These are phyloP conservation scores for Aspergillus intermedius DNA, from an alignment of 2,329 filamentous ascomycete genomes.

Conservation along the genomic window DNA sequence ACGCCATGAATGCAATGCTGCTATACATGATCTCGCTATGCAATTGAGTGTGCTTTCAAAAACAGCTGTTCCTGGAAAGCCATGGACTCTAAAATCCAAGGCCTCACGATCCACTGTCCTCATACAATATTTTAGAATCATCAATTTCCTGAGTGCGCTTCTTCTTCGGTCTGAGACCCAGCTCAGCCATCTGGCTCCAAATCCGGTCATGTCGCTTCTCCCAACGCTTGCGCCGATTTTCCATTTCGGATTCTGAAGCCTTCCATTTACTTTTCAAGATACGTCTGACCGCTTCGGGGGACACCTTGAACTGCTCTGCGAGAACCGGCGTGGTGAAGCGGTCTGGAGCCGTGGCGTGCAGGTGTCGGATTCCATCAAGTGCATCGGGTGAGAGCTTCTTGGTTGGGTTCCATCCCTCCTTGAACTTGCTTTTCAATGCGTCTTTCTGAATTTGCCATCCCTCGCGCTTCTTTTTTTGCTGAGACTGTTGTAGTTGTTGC, in stretches of 20 bases:
- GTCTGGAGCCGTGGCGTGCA: slow-evolving; percentile 70
- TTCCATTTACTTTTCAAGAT: slow-evolving; percentile 61
- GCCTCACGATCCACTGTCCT: slow-evolving; percentile 5
- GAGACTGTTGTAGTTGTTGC: background rate
- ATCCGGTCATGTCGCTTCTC: slow-evolving; percentile 40
- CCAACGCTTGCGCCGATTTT: slow-evolving; percentile 38
- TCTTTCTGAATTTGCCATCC: slow-evolving; percentile 71
- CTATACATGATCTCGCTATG: background rate
- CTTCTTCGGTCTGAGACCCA: slow-evolving; percentile 53
- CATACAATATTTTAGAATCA: slow-evolving; percentile 23
- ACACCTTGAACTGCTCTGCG: slow-evolving; percentile 74
- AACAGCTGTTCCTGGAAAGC: background rate
- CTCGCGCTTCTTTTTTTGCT: slow-evolving; percentile 35
- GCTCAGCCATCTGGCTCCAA: slow-evolving; percentile 40
- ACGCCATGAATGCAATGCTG: background rate
- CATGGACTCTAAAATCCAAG: background rate
- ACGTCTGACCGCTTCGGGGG: slow-evolving; percentile 75
- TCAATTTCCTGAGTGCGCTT: slow-evolving; percentile 25
- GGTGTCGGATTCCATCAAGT: slow-evolving; percentile 76
- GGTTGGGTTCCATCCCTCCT: slow-evolving; percentile 68
- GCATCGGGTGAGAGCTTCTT: slow-evolving; percentile 90
- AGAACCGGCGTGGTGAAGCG: slow-evolving; percentile 69
- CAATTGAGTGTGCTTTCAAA: background rate
- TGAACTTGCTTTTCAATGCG: slow-evolving; percentile 70
- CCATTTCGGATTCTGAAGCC: slow-evolving; percentile 32